Percentiles rank a stretch among this genome's conserved stretches.
These are phyloP conservation scores for Fagopyrum esculentum DNA, from an alignment of 148 eudicot genomes.

Conservation along the genomic window DNA sequence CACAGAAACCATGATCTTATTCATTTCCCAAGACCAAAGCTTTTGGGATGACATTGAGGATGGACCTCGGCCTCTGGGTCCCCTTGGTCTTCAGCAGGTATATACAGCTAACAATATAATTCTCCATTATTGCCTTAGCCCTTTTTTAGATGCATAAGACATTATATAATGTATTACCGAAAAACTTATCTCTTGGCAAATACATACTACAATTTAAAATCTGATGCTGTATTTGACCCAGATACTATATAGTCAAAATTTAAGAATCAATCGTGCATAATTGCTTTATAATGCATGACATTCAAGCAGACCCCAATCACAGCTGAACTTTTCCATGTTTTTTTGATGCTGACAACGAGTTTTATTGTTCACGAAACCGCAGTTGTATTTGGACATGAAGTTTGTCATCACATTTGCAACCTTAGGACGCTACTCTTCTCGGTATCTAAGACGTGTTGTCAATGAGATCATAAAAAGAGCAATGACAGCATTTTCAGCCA, in stretches of 20 bases:
- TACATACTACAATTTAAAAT: too few relatives aligned
- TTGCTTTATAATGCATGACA: too few relatives aligned
- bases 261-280: too few relatives aligned
- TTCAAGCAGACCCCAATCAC: not conserved
- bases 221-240: too few relatives aligned
- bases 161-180: too few relatives aligned
- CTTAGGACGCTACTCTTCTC: constrained; percentile 86
- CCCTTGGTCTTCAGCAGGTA: constrained; percentile 92
- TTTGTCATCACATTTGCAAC: constrained; percentile 86
- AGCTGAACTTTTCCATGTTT: not conserved
- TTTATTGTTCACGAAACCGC: constrained; percentile 16
- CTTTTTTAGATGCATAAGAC: too few relatives aligned
- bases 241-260: too few relatives aligned
- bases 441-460: constrained; percentile 73
- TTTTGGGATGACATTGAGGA: constrained; percentile 98
- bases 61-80: constrained; percentile 76
- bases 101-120: not conserved
- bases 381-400: constrained; percentile 95
- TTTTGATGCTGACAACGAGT: not conserved
- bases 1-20: constrained; percentile 79
- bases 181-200: too few relatives aligned
- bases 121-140: not conserved
- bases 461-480: constrained; percentile 80
- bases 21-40: constrained; percentile 86
- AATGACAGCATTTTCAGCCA: constrained; percentile 62